Percentiles rank a stretch among this genome's conserved stretches.
These are phyloP conservation scores for Dacryopinax primogenitus DNA, from an alignment of 768 basidiomycete genomes.

Conservation along the genomic window DNA sequence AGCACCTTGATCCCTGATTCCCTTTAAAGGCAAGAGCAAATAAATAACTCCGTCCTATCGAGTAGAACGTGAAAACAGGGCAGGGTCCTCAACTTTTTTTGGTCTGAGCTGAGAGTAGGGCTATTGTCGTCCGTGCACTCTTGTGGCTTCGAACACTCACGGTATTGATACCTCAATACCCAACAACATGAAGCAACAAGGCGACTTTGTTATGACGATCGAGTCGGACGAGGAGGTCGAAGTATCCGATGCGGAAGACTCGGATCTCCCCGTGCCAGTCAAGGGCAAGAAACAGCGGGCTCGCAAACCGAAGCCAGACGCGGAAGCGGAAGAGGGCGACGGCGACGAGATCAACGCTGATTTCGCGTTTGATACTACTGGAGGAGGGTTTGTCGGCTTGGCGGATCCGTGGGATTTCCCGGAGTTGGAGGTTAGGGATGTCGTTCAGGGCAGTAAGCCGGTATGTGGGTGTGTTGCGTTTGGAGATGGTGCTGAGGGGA, in stretches of 20 bases:
- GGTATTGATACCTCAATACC: slow-evolving; percentile 17
- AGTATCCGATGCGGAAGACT: slow-evolving; percentile 13
- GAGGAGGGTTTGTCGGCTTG: slow-evolving; percentile 53
- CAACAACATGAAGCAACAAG: slow-evolving; percentile 14
- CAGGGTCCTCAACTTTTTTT: too few relatives aligned
- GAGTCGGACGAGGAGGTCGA: slow-evolving; percentile 62
- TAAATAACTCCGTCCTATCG: too few relatives aligned
- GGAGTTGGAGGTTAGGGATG: slow-evolving; percentile 35
- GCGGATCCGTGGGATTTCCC: slow-evolving; percentile 25
- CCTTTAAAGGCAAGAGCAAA: too few relatives aligned
- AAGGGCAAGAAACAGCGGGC: slow-evolving; percentile 16
- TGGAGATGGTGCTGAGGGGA: neutral
- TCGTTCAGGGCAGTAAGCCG: slow-evolving; percentile 49
- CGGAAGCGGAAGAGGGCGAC: slow-evolving; percentile 31
- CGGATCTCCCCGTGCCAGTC: slow-evolving; percentile 16
- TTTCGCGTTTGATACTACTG: slow-evolving; percentile 67
- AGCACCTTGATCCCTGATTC: too few relatives aligned
- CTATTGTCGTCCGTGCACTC: too few relatives aligned
- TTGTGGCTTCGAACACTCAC: too few relatives aligned
- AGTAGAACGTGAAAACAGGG: too few relatives aligned
- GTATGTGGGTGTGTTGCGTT: slow-evolving; percentile 32
- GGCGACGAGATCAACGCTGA: slow-evolving; percentile 61
- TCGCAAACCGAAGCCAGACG: slow-evolving; percentile 18
- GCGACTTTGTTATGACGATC: slow-evolving; percentile 71
- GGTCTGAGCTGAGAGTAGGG: too few relatives aligned